Evolutionary conservation across 441 rosid genomes (phyloP).

Genomic region (Gossypium aridum): DNA sequence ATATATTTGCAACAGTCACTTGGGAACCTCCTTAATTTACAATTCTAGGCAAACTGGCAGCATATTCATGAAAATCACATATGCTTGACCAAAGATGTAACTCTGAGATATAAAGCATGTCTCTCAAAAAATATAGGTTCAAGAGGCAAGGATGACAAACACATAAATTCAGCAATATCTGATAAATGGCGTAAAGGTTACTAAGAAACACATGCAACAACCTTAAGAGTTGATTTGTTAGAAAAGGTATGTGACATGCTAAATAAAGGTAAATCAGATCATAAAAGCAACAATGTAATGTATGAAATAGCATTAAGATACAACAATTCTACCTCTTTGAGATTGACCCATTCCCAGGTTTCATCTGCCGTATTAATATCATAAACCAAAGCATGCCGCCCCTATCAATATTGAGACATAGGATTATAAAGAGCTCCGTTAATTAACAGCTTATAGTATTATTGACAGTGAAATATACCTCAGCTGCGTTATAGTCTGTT

Average conservation of each 20-base stretch:
- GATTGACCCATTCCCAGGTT: slow-evolving; percentile 99
- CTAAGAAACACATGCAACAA: too few relatives aligned
- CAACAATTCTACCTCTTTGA: slow-evolving; percentile 73
- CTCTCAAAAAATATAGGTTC: background rate
- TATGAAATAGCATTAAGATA: background rate
- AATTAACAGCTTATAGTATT: slow-evolving; percentile 8
- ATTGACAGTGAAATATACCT: slow-evolving; percentile 35
- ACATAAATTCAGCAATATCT: background rate
- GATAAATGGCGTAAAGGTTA: background rate
- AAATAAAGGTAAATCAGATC: background rate
- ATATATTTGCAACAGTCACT: background rate
- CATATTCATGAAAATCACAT: background rate
- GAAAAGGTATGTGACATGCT: background rate
- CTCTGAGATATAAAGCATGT: background rate
- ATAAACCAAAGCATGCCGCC: slow-evolving; percentile 94
- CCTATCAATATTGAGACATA: slow-evolving; percentile 42
- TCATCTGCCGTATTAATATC: slow-evolving; percentile 70
- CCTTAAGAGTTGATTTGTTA: background rate
- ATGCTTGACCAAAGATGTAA: background rate
- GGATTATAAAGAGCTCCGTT: slow-evolving; percentile 12
- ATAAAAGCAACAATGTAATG: background rate
- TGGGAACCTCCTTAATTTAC: background rate
- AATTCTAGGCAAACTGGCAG: background rate
- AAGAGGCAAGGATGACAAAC: background rate
- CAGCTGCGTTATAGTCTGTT: slow-evolving; percentile 65